Conservation (phyloP, 2,329 filamentous ascomycete genomes). For the Akanthomyces dipterigenus region DNA sequence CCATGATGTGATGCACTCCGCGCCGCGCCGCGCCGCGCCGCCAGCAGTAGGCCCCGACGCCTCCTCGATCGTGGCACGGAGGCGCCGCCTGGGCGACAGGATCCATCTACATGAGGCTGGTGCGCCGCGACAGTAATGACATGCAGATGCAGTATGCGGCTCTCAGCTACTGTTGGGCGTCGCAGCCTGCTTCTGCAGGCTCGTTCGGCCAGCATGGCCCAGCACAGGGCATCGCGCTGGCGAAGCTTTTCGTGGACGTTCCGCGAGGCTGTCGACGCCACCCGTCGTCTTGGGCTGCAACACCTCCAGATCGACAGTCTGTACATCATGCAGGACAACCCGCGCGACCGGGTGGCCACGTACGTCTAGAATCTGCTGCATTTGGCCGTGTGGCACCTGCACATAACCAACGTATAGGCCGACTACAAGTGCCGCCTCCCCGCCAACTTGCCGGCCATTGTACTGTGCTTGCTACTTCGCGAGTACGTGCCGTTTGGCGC, state of each 20-base stretch:
- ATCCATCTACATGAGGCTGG: neutral
- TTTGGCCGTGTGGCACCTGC: slow-evolving; percentile 3
- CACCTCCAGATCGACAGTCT: slow-evolving; percentile 17
- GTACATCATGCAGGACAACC: slow-evolving; percentile 14
- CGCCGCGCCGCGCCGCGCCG: too few relatives aligned
- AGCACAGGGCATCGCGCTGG: slow-evolving; percentile 2
- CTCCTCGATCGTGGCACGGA: neutral
- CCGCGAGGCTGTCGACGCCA: slow-evolving; percentile 12
- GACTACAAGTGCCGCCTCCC: slow-evolving; percentile 11
- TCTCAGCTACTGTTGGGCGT: slow-evolving; percentile 17
- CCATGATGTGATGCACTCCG: neutral
- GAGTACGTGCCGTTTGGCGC: slow-evolving; percentile 3
- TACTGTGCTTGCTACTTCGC: slow-evolving; percentile 9
- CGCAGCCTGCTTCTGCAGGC: neutral
- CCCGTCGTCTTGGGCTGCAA: slow-evolving; percentile 8
- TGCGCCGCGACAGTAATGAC: neutral
- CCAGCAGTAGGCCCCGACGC: neutral
- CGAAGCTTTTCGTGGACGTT: neutral
- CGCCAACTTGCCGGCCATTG: neutral
- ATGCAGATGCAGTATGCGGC: neutral
- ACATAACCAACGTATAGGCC: slow-evolving; percentile 9
- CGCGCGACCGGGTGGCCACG: slow-evolving; percentile 9
- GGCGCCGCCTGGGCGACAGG: neutral
- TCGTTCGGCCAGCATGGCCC: neutral
- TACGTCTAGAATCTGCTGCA: slow-evolving; percentile 4